A percentile compares a stretch with the other conserved stretches of the same genome.
phyloP scores from a whole-genome alignment of 1,139 yeast genomes.

The Scheffersomyces segobiensis region DNA sequence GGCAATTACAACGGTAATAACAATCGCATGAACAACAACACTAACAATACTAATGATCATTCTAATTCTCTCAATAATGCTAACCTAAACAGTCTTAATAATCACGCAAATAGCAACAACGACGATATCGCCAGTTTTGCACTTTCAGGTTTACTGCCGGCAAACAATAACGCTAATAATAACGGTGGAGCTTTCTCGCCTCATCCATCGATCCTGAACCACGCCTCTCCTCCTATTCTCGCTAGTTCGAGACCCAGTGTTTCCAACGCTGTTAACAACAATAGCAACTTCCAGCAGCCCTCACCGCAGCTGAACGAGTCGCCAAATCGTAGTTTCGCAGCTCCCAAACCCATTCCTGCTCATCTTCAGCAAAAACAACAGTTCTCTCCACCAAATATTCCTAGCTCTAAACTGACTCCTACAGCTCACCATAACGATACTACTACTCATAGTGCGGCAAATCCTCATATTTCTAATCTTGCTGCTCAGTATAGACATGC shows the following conservation, averaged over 20 bases:
- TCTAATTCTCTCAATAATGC: neutral
- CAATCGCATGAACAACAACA: neutral
- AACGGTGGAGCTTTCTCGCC: neutral
- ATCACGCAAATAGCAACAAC: neutral
- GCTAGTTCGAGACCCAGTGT: neutral
- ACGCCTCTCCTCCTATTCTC: neutral
- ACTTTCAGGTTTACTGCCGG: neutral
- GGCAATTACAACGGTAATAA: neutral
- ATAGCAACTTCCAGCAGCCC: neutral
- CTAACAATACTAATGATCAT: neutral
- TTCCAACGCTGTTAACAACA: neutral
- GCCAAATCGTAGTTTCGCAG: neutral
- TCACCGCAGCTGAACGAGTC: neutral
- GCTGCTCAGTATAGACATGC: slow-evolving; percentile 50
- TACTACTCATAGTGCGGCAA: neutral
- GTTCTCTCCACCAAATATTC: neutral
- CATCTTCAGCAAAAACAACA: neutral
- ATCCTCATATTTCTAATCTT: neutral
- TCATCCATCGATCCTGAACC: neutral
- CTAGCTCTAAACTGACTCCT: neutral
- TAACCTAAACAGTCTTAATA: neutral
- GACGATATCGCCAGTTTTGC: neutral
- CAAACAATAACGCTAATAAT: neutral
- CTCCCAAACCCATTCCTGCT: neutral
- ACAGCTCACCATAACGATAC: neutral